Evolutionary conservation across 148 eudicot genomes (phyloP).

Genomic region (Camellia lanceoleosa): DNA sequence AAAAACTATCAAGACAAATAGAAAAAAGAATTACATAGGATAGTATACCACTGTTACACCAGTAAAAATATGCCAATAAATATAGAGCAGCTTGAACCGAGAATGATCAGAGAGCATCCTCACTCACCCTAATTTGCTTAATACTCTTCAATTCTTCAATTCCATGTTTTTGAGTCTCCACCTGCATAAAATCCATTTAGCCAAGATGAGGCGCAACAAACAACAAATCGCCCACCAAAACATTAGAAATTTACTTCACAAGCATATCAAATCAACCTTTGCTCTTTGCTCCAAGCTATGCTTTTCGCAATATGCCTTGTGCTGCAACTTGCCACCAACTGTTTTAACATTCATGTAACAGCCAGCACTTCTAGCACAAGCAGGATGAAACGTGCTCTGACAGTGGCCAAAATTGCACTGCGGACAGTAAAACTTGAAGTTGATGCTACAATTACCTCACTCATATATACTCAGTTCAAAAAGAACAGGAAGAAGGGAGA

Average conservation of each 20-base stretch:
- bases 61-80: neutral
- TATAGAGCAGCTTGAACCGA: neutral
- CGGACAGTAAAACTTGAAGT: slow-evolving; percentile 15
- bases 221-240: neutral
- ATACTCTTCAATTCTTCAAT: slow-evolving; percentile 74
- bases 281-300: slow-evolving; percentile 86
- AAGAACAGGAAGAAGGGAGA: neutral
- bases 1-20: neutral
- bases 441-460: slow-evolving; percentile 8
- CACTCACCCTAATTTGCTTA: slow-evolving; percentile 87
- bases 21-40: neutral
- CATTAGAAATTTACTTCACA: neutral
- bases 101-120: neutral
- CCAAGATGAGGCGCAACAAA: neutral
- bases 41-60: neutral
- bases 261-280: slow-evolving; percentile 52
- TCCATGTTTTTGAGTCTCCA: slow-evolving; percentile 73
- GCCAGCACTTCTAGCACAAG: slow-evolving; percentile 89
- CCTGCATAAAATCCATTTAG: slow-evolving; percentile 34
- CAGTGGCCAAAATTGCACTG: slow-evolving; percentile 95
- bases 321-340: slow-evolving; percentile 71
- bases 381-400: slow-evolving; percentile 77
- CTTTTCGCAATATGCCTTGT: slow-evolving; percentile 87
- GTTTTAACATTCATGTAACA: slow-evolving; percentile 65
- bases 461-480: neutral